phyloP scores from a whole-genome alignment of 108 stramenopile species.

The Cyclotella baltica region DNA sequence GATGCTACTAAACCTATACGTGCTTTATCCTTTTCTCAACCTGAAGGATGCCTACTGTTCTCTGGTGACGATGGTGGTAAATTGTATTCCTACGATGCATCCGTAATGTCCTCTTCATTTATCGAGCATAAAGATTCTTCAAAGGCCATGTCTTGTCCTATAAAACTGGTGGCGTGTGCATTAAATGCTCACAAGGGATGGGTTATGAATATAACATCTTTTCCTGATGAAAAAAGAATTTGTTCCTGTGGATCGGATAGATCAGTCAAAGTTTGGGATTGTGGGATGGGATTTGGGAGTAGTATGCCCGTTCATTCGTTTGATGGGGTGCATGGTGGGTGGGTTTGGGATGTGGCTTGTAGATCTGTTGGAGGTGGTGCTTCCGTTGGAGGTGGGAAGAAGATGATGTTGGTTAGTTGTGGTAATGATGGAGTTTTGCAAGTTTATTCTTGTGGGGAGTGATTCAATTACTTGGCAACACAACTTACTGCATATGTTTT shows the following conservation, averaged over 20 bases:
- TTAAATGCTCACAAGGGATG: slow-evolving; percentile 47
- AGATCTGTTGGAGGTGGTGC: slow-evolving; percentile 23
- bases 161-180: slow-evolving; percentile 55
- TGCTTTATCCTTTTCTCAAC: slow-evolving; percentile 41
- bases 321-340: slow-evolving; percentile 46
- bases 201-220: slow-evolving; percentile 47
- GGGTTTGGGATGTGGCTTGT: slow-evolving; percentile 49
- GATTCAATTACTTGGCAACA: background rate
- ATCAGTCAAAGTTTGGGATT: slow-evolving; percentile 53
- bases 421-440: slow-evolving; percentile 50
- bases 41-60: slow-evolving; percentile 44
- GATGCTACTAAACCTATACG: slow-evolving; percentile 43
- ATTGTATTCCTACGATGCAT: slow-evolving; percentile 46
- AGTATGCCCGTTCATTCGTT: slow-evolving; percentile 52
- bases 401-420: slow-evolving; percentile 37
- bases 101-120: slow-evolving; percentile 16
- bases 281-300: slow-evolving; percentile 51
- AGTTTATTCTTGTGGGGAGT: slow-evolving; percentile 50
- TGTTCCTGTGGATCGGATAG: slow-evolving; percentile 51
- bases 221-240: slow-evolving; percentile 46
- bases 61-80: slow-evolving; percentile 52
- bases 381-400: slow-evolving; percentile 8
- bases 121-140: background rate
- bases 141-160: slow-evolving; percentile 27
- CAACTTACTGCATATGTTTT: background rate